Evolutionary conservation across 345 rosid genomes (phyloP).

Genomic region (Rhodamnia rubescens): DNA sequence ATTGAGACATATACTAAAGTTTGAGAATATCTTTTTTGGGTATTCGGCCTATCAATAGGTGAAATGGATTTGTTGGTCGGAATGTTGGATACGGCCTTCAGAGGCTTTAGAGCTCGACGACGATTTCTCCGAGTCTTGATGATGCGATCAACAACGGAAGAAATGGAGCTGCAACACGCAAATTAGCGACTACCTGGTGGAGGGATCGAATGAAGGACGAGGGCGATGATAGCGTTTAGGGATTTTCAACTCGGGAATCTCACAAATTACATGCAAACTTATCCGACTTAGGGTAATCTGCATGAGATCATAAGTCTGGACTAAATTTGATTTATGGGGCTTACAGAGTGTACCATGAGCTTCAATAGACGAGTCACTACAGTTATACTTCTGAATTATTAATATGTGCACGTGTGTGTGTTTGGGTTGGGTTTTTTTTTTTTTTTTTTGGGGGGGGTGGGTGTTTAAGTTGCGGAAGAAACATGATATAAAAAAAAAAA

Average conservation of each 20-base stretch:
- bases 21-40: too few relatives aligned
- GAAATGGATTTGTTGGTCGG: background rate
- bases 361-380: accelerated
- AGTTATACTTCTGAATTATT: background rate
- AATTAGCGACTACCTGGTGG: background rate
- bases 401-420: background rate
- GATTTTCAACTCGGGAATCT: background rate
- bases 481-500: background rate
- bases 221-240: background rate
- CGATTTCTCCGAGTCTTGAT: too few relatives aligned
- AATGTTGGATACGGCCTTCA: background rate
- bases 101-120: too few relatives aligned
- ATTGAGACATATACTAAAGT: too few relatives aligned
- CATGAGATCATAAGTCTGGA: background rate
- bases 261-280: background rate
- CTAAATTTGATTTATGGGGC: background rate
- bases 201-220: background rate
- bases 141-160: background rate
- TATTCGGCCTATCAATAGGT: background rate
- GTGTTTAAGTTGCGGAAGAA: background rate
- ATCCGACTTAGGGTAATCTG: too few relatives aligned
- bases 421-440: too few relatives aligned
- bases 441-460: background rate
- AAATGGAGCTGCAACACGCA: background rate
- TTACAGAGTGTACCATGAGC: background rate